phyloP scores from a whole-genome alignment of 495 filamentous ascomycete species.

The Geoglossum glabrum region DNA sequence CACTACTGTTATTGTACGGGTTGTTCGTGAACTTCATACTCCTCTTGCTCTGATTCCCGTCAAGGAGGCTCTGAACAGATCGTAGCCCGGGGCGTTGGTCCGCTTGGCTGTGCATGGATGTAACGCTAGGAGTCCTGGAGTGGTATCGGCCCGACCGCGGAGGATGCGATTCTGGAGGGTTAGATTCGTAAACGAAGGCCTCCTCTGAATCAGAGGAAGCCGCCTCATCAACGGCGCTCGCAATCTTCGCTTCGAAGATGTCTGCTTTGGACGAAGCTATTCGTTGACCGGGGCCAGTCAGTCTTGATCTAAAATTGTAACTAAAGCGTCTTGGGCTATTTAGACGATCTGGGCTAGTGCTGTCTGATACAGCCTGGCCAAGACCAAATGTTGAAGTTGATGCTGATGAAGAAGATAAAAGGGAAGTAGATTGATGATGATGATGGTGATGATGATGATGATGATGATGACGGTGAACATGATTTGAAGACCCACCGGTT shows the following conservation, averaged over 20 bases:
- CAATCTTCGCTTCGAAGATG: conserved; percentile 92
- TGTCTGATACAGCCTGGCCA: conserved; percentile 13
- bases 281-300: conserved; percentile 15
- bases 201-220: conserved; percentile 95
- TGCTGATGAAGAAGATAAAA: conserved; percentile 6
- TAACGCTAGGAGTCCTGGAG: conserved; percentile 85
- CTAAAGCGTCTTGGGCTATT: neutral
- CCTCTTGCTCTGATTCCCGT: conserved; percentile 54
- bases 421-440: neutral
- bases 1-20: conserved; percentile 37
- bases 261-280: conserved; percentile 87
- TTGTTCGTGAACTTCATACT: conserved; percentile 98
- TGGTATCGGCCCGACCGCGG: conserved; percentile 66
- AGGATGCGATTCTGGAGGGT: conserved; percentile 63
- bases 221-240: conserved; percentile 77
- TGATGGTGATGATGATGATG: conserved; percentile 11
- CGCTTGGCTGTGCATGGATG: conserved; percentile 67
- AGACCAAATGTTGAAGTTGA: conserved; percentile 12
- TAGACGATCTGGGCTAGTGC: conserved; percentile 3
- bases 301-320: conserved; percentile 7
- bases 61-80: conserved; percentile 40
- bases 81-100: conserved; percentile 47
- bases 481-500: conserved; percentile 39
- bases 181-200: conserved; percentile 98
- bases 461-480: conserved; percentile 13